Base-by-base conservation (phyloP, 352 stramenopile genomes). In the Aphanomyces cochlioides region DNA sequence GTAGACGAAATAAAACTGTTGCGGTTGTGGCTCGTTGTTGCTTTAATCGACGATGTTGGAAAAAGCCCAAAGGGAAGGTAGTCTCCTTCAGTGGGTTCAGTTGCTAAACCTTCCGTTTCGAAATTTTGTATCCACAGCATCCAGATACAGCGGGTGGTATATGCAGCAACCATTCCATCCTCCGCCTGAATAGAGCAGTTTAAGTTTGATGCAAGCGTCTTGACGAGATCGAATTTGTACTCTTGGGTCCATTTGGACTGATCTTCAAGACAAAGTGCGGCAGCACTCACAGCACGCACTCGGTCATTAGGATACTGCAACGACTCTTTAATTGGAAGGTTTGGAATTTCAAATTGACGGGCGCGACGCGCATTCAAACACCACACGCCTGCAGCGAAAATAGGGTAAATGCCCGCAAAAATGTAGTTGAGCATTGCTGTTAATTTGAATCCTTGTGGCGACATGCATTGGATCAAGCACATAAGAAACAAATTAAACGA, bases 261-360 rank as follows among this genome's bases (percentile, higher is more conserved):
- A n/a, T 67, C 59, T 17, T 70, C 64, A 4, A 70, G 39, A 7
- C 47, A 61, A 6, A 61, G 28, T n/a, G 40, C 37, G 17, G 47
- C 64, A 28, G 64, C 64, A 19, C 40, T 48, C n/a, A 70, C 50
- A 7, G 64, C 64, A 7, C 64, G 64, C 3, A 70, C 64, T 19
- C 64, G 64, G 10, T 17, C 34, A 7, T 10, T 17, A 4, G 64
- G 12, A 54, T 70, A 45, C 2, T 47, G 8, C 10, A 70, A 48
- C 28, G 64, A 60, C 28, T 45, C 64, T 17, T 59, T 13, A 28
- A 61, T 45, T 7, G 34, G 19, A 7, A 61, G 8, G 39, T 61
- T 60, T 2, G 64, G 64, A 8, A 70, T 54, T 43, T 70, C 37
- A 47, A 70, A 70, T 7, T 39, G 28, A 12, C 7, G 59, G 4